Percentiles rank a stretch among this genome's conserved stretches.
These are phyloP conservation scores for Neurospora sp. DNA, from an alignment of 495 filamentous ascomycete genomes.

Conservation along the genomic window DNA sequence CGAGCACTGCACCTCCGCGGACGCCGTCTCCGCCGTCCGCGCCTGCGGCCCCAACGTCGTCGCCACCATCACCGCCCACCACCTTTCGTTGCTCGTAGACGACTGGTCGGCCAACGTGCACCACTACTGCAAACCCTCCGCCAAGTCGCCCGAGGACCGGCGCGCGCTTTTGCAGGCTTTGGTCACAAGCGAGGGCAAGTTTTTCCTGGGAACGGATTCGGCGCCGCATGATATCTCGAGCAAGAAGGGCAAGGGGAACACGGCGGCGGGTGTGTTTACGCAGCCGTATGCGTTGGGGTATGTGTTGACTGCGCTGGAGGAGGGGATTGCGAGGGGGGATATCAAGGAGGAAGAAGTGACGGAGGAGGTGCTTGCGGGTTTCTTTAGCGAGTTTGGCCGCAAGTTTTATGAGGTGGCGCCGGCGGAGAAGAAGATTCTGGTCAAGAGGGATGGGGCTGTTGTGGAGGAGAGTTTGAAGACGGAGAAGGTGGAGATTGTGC, in stretches of 20 bases:
- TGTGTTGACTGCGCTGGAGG: conserved; percentile 59
- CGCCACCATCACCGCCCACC: conserved; percentile 66
- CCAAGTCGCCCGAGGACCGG: conserved; percentile 64
- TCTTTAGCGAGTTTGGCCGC: conserved; percentile 65
- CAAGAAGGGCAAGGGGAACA: conserved; percentile 57
- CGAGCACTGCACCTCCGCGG: conserved; percentile 76
- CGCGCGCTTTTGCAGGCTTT: conserved; percentile 63
- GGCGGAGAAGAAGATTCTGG: conserved; percentile 11
- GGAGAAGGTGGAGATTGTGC: conserved; percentile 54
- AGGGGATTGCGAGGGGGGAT: conserved; percentile 54
- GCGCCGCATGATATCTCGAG: conserved; percentile 57
- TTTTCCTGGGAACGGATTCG: conserved; percentile 53
- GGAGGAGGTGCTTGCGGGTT: conserved; percentile 57
- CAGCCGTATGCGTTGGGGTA: conserved; percentile 76
- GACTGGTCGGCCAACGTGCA: conserved; percentile 62
- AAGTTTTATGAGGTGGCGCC: conserved; percentile 49
- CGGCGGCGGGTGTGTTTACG: conserved; percentile 82
- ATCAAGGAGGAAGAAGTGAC: conserved; percentile 55
- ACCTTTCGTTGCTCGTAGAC: conserved; percentile 62
- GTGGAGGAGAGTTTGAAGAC: conserved; percentile 25
- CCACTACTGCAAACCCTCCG: conserved; percentile 81
- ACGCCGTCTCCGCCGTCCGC: conserved; percentile 69
- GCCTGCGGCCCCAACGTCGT: conserved; percentile 66
- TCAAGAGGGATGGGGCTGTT: conserved; percentile 10
- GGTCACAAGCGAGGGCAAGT: conserved; percentile 59